Conservation (phyloP, 2,329 filamentous ascomycete genomes). For the Hypocreales sp. region DNA sequence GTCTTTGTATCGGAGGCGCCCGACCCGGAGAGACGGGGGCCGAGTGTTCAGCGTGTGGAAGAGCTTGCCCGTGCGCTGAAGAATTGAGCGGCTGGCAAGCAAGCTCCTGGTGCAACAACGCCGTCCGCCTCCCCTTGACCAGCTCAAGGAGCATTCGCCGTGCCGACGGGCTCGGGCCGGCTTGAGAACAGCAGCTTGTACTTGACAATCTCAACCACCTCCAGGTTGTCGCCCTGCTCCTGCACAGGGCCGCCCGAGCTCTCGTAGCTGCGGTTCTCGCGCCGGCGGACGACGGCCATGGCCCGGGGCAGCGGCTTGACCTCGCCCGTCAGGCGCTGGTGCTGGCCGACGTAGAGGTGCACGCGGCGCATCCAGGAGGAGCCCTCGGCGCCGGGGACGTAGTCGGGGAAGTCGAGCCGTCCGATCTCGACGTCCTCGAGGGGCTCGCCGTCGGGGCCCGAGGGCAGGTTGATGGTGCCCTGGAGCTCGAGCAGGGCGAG, state of each 20-base stretch:
- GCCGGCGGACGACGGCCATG: constrained; percentile 59
- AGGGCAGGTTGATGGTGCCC: constrained; percentile 69
- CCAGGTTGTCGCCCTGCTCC: constrained; percentile 37
- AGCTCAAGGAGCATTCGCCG: constrained; percentile 4
- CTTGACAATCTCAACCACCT: constrained; percentile 76
- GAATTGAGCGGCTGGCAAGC: too few relatives aligned
- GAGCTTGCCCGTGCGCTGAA: too few relatives aligned
- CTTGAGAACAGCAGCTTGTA: constrained; percentile 75
- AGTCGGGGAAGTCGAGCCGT: constrained; percentile 63
- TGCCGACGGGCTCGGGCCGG: constrained; percentile 73
- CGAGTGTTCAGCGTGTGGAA: constrained; percentile 4
- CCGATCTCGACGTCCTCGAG: constrained; percentile 36
- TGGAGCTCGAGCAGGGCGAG: constrained; percentile 86
- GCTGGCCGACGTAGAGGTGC: constrained; percentile 74
- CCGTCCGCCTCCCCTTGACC: not conserved
- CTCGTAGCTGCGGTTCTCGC: constrained; percentile 26
- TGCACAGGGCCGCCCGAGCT: constrained; percentile 21
- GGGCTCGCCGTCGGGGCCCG: constrained; percentile 15
- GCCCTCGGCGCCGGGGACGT: constrained; percentile 29
- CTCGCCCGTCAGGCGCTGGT: constrained; percentile 81
- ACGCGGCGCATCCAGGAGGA: constrained; percentile 81
- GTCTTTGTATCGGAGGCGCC: constrained; percentile 8
- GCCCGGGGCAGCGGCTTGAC: constrained; percentile 73
- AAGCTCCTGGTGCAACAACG: constrained; percentile 1
- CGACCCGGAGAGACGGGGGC: constrained; percentile 2